Evolutionary conservation across 768 basidiomycete species (phyloP).

Genomic region (Tylopilus balloui): DNA sequence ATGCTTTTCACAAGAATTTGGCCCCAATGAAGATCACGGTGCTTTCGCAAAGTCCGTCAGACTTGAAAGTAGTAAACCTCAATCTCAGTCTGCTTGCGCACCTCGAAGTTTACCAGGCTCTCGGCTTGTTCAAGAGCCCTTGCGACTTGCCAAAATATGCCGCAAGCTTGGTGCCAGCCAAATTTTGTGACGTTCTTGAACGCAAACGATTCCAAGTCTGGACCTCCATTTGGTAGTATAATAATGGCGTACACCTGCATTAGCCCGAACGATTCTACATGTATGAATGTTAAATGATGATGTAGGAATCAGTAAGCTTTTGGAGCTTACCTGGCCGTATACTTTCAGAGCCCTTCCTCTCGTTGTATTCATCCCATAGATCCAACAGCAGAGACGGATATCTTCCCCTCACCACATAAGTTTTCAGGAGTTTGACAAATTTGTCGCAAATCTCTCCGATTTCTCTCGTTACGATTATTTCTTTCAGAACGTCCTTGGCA

Average conservation of each 20-base stretch:
- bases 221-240: constrained; percentile 84
- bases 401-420: constrained; percentile 80
- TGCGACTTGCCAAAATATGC: constrained; percentile 87
- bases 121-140: constrained; percentile 78
- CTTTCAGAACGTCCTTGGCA: constrained; percentile 71
- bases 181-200: constrained; percentile 54
- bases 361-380: constrained; percentile 84
- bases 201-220: constrained; percentile 82
- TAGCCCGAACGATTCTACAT: constrained; percentile 65
- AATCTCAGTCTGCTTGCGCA: constrained; percentile 33
- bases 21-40: constrained; percentile 98
- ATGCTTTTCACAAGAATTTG: constrained; percentile 80
- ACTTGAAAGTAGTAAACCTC: background rate
- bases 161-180: constrained; percentile 85
- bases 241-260: constrained; percentile 87
- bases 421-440: constrained; percentile 76
- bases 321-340: constrained; percentile 68
- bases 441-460: constrained; percentile 75
- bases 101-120: constrained; percentile 80
- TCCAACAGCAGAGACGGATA: constrained; percentile 78
- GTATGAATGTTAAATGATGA: constrained; percentile 6
- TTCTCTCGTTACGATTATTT: constrained; percentile 69
- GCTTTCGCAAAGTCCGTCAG: constrained; percentile 44
- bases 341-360: constrained; percentile 74
- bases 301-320: background rate